phyloP scores from a whole-genome alignment of 495 filamentous ascomycete genomes.

The Hyaloscypha hepaticicola region DNA sequence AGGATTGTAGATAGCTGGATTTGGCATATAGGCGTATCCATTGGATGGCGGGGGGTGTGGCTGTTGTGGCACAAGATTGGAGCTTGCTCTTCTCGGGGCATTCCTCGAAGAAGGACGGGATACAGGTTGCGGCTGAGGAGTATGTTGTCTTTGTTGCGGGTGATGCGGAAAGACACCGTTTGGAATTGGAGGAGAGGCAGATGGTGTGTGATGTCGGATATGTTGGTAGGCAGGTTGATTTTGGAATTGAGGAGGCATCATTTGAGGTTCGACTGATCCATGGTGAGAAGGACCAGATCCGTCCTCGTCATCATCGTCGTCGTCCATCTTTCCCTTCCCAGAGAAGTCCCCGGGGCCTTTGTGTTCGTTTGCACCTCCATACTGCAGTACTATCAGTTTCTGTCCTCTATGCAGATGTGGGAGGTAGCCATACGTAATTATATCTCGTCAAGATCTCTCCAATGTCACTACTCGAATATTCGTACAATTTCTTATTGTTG shows the following conservation, averaged over 20 bases:
- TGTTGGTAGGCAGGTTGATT: conserved; percentile 71
- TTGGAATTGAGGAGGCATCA: conserved; percentile 73
- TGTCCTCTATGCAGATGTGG: conserved; percentile 9
- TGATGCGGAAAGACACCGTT: conserved; percentile 70
- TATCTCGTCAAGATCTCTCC: conserved; percentile 82
- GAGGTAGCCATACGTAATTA: conserved; percentile 69
- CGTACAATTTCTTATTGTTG: conserved; percentile 96
- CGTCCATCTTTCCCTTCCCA: conserved; percentile 77
- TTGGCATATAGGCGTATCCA: conserved; percentile 81
- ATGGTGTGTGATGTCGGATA: conserved; percentile 79
- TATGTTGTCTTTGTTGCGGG: conserved; percentile 62
- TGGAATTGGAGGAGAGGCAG: conserved; percentile 83
- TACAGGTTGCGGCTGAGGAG: conserved; percentile 71
- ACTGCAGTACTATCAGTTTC: conserved; percentile 50
- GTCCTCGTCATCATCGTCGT: conserved; percentile 87
- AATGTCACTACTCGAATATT: conserved; percentile 94
- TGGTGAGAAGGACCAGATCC: conserved; percentile 57
- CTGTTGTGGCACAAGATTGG: conserved; percentile 67
- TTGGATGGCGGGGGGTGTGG: conserved; percentile 67
- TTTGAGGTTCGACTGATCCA: conserved; percentile 51
- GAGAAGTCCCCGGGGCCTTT: conserved; percentile 93
- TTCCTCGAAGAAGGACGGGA: conserved; percentile 84
- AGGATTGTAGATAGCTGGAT: conserved; percentile 80
- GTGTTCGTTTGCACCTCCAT: conserved; percentile 89
- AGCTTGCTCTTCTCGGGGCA: conserved; percentile 69